Evolutionary conservation across 2,329 filamentous ascomycete species (phyloP).

Genomic region (Ascochyta clinopodiicola): DNA sequence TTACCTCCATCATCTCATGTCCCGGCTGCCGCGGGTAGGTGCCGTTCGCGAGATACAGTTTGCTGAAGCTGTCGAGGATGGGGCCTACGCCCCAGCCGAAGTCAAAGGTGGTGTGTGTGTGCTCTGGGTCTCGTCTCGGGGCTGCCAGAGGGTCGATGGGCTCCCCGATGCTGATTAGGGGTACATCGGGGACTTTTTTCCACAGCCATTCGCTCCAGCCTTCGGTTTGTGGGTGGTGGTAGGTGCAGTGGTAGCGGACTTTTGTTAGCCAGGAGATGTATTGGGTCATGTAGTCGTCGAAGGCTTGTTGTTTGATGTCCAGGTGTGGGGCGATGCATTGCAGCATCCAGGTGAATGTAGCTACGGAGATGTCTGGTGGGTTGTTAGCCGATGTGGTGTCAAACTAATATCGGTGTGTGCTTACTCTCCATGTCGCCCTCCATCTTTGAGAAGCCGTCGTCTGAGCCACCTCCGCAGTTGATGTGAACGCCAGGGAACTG

Average conservation of each 20-base stretch:
- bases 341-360: slow-evolving; percentile 64
- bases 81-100: slow-evolving; percentile 58
- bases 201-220: slow-evolving; percentile 20
- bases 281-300: slow-evolving; percentile 50
- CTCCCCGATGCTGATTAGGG: no score
- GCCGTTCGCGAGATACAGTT: slow-evolving; percentile 53
- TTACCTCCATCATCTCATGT: slow-evolving; percentile 48
- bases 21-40: slow-evolving; percentile 53
- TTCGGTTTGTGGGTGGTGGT: slow-evolving; percentile 26
- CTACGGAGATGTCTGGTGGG: slow-evolving; percentile 51
- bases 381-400: neutral
- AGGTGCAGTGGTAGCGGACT: slow-evolving; percentile 40
- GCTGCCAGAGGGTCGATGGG: neutral
- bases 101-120: slow-evolving; percentile 44
- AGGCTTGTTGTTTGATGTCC: slow-evolving; percentile 54
- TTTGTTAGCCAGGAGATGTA: slow-evolving; percentile 47
- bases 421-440: slow-evolving; percentile 44
- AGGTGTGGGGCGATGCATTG: slow-evolving; percentile 56
- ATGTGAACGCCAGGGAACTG: slow-evolving; percentile 59
- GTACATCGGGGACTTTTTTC: neutral
- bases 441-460: slow-evolving; percentile 39
- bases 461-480: slow-evolving; percentile 58
- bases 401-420: slow-evolving; percentile 1
- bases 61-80: slow-evolving; percentile 49
- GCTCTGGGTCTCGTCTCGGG: slow-evolving; percentile 31